These are phyloP conservation scores for Neonothopanus nambi DNA, from an alignment of 1,284 basidiomycete genomes.

Conservation along the genomic window DNA sequence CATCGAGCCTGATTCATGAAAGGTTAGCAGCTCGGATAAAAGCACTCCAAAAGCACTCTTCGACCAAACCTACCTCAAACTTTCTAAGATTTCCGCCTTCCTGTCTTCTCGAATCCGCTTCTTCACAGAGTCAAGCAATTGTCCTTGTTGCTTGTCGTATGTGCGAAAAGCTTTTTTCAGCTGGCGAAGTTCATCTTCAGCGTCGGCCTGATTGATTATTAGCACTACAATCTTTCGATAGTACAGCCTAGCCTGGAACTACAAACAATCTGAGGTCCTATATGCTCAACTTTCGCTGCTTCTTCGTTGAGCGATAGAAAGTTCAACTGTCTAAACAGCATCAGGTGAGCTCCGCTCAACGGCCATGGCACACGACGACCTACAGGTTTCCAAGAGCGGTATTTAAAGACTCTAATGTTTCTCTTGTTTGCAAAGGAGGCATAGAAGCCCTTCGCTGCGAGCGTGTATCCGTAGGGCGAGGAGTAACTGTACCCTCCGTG, in stretches of 20 bases:
- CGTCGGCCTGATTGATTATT: not conserved
- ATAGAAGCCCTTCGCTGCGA: too few species aligned
- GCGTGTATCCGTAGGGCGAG: too few species aligned
- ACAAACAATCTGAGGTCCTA: not conserved
- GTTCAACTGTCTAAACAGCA: not conserved
- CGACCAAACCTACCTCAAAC: slow-evolving; percentile 35
- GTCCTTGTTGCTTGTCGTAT: slow-evolving; percentile 36
- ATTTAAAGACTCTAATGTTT: not conserved
- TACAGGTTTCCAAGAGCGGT: slow-evolving; percentile 1
- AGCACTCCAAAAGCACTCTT: too few species aligned
- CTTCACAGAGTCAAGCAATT: slow-evolving; percentile 35
- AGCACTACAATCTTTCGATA: not conserved
- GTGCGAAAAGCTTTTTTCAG: slow-evolving; percentile 31
- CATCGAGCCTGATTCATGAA: not conserved
- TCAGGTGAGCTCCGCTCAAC: not conserved
- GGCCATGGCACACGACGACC: not conserved
- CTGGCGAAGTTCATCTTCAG: not conserved
- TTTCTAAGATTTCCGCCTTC: slow-evolving; percentile 31
- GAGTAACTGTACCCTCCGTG: slow-evolving; percentile 1
- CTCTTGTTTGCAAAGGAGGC: too few species aligned
- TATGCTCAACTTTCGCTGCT: not conserved
- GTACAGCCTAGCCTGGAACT: not conserved
- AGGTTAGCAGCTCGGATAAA: not conserved
- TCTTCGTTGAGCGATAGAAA: not conserved
- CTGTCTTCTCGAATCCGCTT: slow-evolving; percentile 35